Conservation (phyloP, 2,329 filamentous ascomycete species). For the Ceratocystis lukuohia region DNA sequence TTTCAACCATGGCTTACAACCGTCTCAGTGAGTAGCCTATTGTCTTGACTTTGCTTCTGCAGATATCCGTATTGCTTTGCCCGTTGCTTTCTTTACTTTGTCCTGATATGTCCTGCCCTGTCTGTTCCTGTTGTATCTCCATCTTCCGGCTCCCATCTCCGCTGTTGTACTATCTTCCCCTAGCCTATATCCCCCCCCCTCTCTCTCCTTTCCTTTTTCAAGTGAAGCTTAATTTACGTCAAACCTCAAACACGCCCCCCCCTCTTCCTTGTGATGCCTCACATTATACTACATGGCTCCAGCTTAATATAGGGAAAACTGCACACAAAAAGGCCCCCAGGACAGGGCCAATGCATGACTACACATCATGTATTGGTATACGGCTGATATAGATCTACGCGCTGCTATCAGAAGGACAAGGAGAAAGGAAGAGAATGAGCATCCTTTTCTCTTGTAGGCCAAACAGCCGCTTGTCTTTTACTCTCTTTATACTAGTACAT, state of each 20-base stretch:
- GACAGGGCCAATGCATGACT: background rate
- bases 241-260: constrained; percentile 15
- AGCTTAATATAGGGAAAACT: background rate
- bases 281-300: background rate
- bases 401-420: background rate
- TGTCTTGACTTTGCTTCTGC: background rate
- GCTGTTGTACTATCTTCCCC: background rate
- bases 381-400: background rate
- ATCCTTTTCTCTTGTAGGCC: background rate
- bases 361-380: background rate
- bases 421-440: background rate
- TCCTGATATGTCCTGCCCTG: background rate
- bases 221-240: constrained; percentile 6
- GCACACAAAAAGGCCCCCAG: background rate
- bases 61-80: background rate
- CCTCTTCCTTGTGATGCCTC: background rate
- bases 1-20: constrained; percentile 20
- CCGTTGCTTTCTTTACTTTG: background rate
- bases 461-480: background rate
- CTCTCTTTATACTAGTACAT: background rate
- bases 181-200: background rate
- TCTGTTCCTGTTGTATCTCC: background rate
- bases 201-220: background rate
- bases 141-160: background rate
- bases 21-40: constrained; percentile 20